phyloP scores from a whole-genome alignment of 257 asterid species.

The Solanum lignicaule region DNA sequence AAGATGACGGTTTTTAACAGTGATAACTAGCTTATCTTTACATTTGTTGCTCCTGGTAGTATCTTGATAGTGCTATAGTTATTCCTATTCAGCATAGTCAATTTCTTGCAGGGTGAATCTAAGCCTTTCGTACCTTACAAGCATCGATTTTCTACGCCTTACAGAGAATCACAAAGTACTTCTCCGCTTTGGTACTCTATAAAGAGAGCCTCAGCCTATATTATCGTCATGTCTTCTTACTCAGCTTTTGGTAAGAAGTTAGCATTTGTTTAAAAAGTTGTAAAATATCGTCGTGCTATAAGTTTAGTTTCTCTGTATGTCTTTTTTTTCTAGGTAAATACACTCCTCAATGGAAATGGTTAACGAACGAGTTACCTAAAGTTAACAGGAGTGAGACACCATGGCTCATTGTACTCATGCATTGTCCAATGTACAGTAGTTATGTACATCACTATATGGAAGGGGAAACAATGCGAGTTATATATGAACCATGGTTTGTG shows the following conservation, averaged over 20 bases:
- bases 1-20: neutral
- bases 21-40: neutral
- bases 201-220: constrained; percentile 63
- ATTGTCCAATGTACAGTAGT: constrained; percentile 48
- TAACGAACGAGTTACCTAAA: constrained; percentile 34
- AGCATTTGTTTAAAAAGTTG: neutral
- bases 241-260: constrained; percentile 41
- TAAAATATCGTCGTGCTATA: neutral
- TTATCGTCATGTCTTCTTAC: constrained; percentile 55
- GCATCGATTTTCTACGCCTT: constrained; percentile 35
- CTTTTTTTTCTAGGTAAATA: constrained; percentile 25
- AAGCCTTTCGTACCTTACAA: constrained; percentile 50
- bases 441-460: constrained; percentile 55
- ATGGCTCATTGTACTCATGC: constrained; percentile 52
- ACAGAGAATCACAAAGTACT: constrained; percentile 41
- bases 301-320: neutral
- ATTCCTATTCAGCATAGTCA: neutral
- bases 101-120: constrained; percentile 42
- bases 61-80: neutral
- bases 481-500: constrained; percentile 46
- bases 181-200: constrained; percentile 60
- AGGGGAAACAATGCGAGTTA: constrained; percentile 59
- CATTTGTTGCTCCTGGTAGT: neutral
- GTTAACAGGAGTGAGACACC: constrained; percentile 55
- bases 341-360: constrained; percentile 58